Evolutionary conservation across 129 eudicot genomes (phyloP), one percentile per base, ranked within the genome.

Genomic region (Saussurea involucrata): DNA sequence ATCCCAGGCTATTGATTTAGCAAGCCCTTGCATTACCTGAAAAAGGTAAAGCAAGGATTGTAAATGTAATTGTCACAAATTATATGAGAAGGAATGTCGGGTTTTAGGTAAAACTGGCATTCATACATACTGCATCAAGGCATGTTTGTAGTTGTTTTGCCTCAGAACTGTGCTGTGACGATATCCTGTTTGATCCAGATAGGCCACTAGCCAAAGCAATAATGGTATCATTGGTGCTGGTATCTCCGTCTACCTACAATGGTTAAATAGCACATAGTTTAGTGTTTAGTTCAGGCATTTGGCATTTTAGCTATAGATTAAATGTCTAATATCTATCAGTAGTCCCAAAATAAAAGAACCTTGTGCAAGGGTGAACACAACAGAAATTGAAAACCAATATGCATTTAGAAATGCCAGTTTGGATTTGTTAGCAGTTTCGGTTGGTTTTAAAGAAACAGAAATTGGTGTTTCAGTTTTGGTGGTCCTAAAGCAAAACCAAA

Each of bases 1-100:
- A 82, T 95, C 98, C 97, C 90, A 95, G 53, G 98, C 97, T 78
- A 95, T 91, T 78, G 98, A 91, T 84, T 95, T 95, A 61, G 98
- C 98, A 77, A 95, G 98, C 79, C 97, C 97, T 85, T 91, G 98
- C 98, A 95, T 95, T 63, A 95, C 97, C 97, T 91, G 89, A 73
- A 1, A 65, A 57, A 24, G 34, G 63, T 72, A 32, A 71, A 36
- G n/a, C 11, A 34, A 67, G 44, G 69, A 22, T 17, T 36, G 44
- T 64, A 20, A 29, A 34, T 67, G 22, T 11, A 24, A 36, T 0
- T 15, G 15, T 31, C 36, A 78, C 1, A 27, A 68, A 42, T 3
- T 21, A 27, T 29, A 40, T 61, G 63, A 32, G 42, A 44, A 8
- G n/a, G 4, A 25, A 21, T 27, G 34, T 3, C 0, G 17, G 32